Base-by-base conservation (phyloP, 208 protist species). In the Vickermania ingenoplastis region DNA sequence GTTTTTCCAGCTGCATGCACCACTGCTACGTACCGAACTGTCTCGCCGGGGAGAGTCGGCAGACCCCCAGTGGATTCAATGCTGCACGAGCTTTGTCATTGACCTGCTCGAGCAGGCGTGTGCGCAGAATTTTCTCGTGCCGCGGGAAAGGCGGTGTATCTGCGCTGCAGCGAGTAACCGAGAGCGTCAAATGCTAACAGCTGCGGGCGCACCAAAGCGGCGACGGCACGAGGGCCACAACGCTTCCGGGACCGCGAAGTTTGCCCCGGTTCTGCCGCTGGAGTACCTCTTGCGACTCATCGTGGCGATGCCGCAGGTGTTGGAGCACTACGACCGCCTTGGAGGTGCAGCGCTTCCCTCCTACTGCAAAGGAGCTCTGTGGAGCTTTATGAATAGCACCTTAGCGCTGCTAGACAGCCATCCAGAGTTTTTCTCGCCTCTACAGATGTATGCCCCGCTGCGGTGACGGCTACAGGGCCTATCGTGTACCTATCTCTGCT, bases 281-380 rank as follows among this genome's bases (percentile, higher is more conserved):
- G 83, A 94, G 69, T 94, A 94, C 30, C 67, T 94, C 4, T 69
- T 94, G 41, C 72, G 86, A 3, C 72, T 91, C 11, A 88, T 85
- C 54, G 55, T 91, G 22, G 77, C 83, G 7, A 60, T 94, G 14
- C 86, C 86, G 17, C 72, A 69, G 28, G 76, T 94, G 28, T 49
- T 94, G 0, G 76, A 75, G 23, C 86, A 94, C 62, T 94, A 94
- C 67, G 74, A 91, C 71, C 86, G 81, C 27, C 68, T 94, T 1
- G 73, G 83, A 24, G 83, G 73, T n/a, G 66, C 60, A 22, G 25
- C 59, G 2, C 83, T 91, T 65, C 86, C 86, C 0, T 17, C 53
- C 14, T 78, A 72, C 60, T 78, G 79, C 14, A 71, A 79, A 23
- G 61, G 73, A 28, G 78, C 81, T 0, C 65, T 94, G 21, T 90